Evolutionary conservation across 1,284 basidiomycete genomes (phyloP).

Genomic region (Gomphus bonarii): DNA sequence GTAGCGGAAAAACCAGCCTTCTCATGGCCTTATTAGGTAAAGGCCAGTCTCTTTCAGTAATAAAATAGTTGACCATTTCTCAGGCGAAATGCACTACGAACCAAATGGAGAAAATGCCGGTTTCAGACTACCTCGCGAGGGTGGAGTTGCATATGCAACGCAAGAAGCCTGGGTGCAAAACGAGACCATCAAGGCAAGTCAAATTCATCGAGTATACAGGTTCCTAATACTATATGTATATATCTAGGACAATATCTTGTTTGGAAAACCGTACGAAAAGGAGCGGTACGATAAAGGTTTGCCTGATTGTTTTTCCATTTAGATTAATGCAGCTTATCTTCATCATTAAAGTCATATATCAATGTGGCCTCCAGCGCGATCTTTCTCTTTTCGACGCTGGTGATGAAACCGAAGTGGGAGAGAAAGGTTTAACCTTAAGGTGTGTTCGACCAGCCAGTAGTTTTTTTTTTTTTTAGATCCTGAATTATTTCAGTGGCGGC

Average conservation of each 20-base stretch:
- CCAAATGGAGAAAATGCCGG: slow-evolving; percentile 43
- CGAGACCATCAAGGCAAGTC: slow-evolving; percentile 31
- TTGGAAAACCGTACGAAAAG: slow-evolving; percentile 32
- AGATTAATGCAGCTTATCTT: neutral
- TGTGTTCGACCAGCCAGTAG: slow-evolving; percentile 11
- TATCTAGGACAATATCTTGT: slow-evolving; percentile 32
- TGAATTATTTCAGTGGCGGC: slow-evolving; percentile 41
- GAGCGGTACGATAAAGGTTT: slow-evolving; percentile 32
- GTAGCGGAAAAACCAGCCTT: slow-evolving; percentile 40
- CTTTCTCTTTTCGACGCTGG: slow-evolving; percentile 31
- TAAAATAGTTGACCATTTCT: slow-evolving; percentile 10
- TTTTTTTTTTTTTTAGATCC: neutral
- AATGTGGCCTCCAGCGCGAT: slow-evolving; percentile 28
- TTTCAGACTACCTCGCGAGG: slow-evolving; percentile 54
- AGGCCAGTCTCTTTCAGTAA: neutral
- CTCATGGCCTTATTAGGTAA: slow-evolving; percentile 45
- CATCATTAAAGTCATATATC: slow-evolving; percentile 18
- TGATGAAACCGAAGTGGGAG: slow-evolving; percentile 29
- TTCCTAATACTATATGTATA: neutral
- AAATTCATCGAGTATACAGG: neutral
- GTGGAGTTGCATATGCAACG: slow-evolving; percentile 64
- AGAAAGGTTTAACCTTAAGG: slow-evolving; percentile 21
- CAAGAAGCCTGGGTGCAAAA: slow-evolving; percentile 72
- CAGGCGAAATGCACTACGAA: slow-evolving; percentile 54
- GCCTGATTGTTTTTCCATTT: neutral